A percentile compares a stretch with the other conserved stretches of the same genome.
Conservation (phyloP, 176 grass and related monocot genomes). For the Metroxylon sagu region DNA sequence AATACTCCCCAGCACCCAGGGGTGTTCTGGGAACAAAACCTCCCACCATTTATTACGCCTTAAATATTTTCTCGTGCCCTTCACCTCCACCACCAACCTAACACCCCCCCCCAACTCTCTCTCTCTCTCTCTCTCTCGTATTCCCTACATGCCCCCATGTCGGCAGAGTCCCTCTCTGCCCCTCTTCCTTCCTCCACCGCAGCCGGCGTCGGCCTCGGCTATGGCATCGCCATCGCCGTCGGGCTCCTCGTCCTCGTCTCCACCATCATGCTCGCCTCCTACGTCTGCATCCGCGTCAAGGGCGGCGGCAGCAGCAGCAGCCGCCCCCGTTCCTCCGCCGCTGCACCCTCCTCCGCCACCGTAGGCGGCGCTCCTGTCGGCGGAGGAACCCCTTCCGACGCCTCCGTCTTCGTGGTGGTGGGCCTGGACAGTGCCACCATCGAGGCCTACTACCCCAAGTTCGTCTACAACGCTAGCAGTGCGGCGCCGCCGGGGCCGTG, state of each 20-base stretch:
- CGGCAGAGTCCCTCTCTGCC: conserved; percentile 4
- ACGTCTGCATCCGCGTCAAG: conserved; percentile 56
- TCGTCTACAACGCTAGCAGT: conserved; percentile 4
- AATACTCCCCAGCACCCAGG: no score
- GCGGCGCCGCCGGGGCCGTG: conserved; percentile 21
- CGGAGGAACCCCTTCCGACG: neutral
- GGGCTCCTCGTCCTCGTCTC: conserved; percentile 66
- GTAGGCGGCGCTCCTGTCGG: neutral
- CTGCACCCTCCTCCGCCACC: neutral
- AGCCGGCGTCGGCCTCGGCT: conserved; percentile 52
- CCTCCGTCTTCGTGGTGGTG: neutral
- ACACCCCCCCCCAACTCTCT: neutral
- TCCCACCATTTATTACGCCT: neutral
- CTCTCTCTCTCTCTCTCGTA: neutral
- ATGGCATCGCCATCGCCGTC: conserved; percentile 62
- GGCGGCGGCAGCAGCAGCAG: neutral
- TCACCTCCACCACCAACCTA: neutral
- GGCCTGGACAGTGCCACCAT: conserved; percentile 43
- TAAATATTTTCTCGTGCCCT: neutral
- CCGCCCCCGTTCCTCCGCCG: neutral
- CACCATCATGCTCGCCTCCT: conserved; percentile 70
- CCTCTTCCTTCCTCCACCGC: conserved; percentile 9
- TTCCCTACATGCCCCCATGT: conserved; percentile 9
- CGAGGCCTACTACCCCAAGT: conserved; percentile 61
- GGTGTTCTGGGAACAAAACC: no score